Base-by-base conservation (phyloP, 1,284 basidiomycete species). In the Amylostereum areolatum region DNA sequence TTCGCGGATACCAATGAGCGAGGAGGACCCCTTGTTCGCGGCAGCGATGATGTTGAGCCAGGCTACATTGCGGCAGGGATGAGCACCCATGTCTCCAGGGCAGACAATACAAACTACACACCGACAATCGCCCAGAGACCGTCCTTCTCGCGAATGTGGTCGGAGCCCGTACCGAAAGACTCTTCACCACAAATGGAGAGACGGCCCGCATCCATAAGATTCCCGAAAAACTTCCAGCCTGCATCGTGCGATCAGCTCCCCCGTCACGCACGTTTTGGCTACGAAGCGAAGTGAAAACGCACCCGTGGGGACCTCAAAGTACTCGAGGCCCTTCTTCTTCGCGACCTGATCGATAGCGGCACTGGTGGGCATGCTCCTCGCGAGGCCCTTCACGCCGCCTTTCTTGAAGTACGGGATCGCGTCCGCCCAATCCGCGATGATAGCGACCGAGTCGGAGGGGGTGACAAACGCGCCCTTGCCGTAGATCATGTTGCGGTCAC, bases 141-240 rank as follows among this genome's bases (percentile, higher is more conserved):
- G 63, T 99, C 96, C 80, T 99, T 99, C 76, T 99, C 96, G 56
- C 96, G 90, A 60, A 99, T 97, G 71, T 99, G 96, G 71, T 99
- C 96, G 12, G 96, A 98, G 18, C 96, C 96, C n/a, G 96, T 99
- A 53, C 96, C 96, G 68, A 99, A 99, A 7, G 91, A 95, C 73
- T 99, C 96, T 67, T 99, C 96, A 58, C 96, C 96, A 62, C 96
- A 99, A 66, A 99, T 98, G 46, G 94, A 97, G 37, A 99, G 80
- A 41, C 92, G 81, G 1, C 94, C 95, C 41, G 97, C 96, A 67
- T 99, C 96, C 96, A 99, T 99, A 57, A 99, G 77, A 74, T 99
- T 99, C 48, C 96, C 97, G 65, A 99, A 99, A 83, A 99, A 99
- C 72, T 99, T 99, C 96, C 93, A 97, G 50, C 96, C 92, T 93